Evolutionary conservation across 345 rosid species (phyloP).

Genomic region (Moricandia moricandioides): DNA sequence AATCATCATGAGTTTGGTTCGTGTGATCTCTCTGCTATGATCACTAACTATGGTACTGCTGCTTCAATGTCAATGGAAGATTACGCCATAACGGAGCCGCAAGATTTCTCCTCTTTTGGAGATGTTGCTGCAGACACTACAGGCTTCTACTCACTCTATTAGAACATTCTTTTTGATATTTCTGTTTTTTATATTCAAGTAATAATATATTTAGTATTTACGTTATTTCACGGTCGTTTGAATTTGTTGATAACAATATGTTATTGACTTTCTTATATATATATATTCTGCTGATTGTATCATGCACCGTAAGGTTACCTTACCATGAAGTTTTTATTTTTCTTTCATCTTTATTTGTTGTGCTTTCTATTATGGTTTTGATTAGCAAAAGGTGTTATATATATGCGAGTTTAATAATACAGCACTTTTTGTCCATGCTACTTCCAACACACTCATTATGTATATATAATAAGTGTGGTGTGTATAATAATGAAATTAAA

Average conservation of each 20-base stretch:
- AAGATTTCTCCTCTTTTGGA: conserved; percentile 42
- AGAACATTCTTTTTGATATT: conserved; percentile 16
- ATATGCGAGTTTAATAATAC: conserved; percentile 30
- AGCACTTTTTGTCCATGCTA: conserved; percentile 31
- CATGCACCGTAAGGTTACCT: conserved; percentile 25
- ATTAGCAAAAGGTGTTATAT: conserved; percentile 16
- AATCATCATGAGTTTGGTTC: conserved; percentile 39
- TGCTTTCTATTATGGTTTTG: conserved; percentile 2
- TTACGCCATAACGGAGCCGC: conserved; percentile 33
- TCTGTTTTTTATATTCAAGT: conserved; percentile 3
- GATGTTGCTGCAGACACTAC: conserved; percentile 44
- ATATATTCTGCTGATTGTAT: conserved; percentile 17
- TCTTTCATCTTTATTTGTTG: background rate
- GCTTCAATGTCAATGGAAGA: conserved; percentile 32
- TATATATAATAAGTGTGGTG: background rate
- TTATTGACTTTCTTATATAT: conserved; percentile 7
- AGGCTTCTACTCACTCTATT: conserved; percentile 37
- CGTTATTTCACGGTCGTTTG: conserved; percentile 23
- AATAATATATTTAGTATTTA: conserved; percentile 16
- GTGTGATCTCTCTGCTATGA: conserved; percentile 57
- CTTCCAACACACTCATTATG: conserved; percentile 35
- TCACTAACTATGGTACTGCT: conserved; percentile 39
- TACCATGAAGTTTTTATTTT: conserved; percentile 24
- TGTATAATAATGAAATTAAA: conserved; percentile 14
- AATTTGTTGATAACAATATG: conserved; percentile 16